These are phyloP conservation scores for Malus hybrid DNA, from an alignment of 331 rosid species.

Conservation along the genomic window DNA sequence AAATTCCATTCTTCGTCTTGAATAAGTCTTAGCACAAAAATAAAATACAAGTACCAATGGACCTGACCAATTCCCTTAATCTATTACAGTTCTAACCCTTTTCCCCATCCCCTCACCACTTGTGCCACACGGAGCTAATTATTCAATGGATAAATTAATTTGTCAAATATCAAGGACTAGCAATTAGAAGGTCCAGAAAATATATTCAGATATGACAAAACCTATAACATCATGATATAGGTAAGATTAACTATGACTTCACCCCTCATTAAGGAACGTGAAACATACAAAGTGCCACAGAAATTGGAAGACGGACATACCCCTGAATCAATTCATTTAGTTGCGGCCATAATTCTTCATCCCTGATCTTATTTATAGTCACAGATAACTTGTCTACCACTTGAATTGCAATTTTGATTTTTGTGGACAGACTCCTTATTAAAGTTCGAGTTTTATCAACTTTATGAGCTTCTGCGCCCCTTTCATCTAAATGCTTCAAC, in stretches of 20 bases:
- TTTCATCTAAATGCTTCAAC: slow-evolving; percentile 73
- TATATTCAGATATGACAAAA: background rate
- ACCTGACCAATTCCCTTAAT: background rate
- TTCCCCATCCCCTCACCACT: background rate
- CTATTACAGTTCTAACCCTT: background rate
- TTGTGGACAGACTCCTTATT: slow-evolving; percentile 72
- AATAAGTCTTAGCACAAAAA: background rate
- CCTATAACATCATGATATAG: background rate
- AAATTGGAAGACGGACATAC: slow-evolving; percentile 40
- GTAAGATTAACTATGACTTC: background rate
- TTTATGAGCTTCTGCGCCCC: slow-evolving; percentile 75
- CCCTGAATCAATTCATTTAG: slow-evolving; percentile 77
- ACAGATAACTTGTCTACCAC: slow-evolving; percentile 84
- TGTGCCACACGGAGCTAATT: background rate
- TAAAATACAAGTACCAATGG: background rate
- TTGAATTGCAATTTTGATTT: slow-evolving; percentile 86
- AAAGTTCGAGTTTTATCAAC: slow-evolving; percentile 58
- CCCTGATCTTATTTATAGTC: slow-evolving; percentile 86
- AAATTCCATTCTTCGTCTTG: background rate
- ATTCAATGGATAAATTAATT: background rate
- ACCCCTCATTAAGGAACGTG: too few relatives aligned
- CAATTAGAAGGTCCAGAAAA: background rate
- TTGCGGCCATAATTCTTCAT: slow-evolving; percentile 94
- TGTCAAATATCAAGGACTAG: background rate
- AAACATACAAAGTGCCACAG: background rate